Evolutionary conservation across 768 basidiomycete genomes (phyloP), one percentile per base, ranked within the genome.

Genomic region (Mycena epipterygia): DNA sequence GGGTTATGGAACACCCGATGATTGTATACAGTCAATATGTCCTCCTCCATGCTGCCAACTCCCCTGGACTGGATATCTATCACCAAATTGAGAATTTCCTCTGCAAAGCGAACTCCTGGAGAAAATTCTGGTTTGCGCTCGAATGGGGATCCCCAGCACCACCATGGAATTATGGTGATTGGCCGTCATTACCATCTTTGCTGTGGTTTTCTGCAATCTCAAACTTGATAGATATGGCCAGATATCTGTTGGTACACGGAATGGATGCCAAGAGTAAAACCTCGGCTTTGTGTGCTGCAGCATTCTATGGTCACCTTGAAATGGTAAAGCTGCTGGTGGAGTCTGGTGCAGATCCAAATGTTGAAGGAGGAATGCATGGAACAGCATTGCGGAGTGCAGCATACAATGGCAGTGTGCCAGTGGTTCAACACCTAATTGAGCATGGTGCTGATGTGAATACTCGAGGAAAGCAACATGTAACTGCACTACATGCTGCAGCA

Each of bases 121-220:
- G 37, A 14, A 37, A 19, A 16, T 42, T 58, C 37, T 58, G 57
- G 57, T n/a, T 17, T 13, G 21, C 21, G 29, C 29, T 29, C 25
- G 42, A 25, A 33, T 23, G 39, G 19, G 5, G 21, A 27, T 11
- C 23, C 35, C 55, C 30, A 5, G 55, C 23, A n/a, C 27, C 33
- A 21, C 55, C 55, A 25, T 56, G 55, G 55, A 56, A 56, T 23
- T 14, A n/a, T n/a, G n/a, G n/a, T n/a, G n/a, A n/a, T n/a, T n/a
- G n/a, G n/a, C n/a, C n/a, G n/a, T n/a, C n/a, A 39, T 37, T 35
- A n/a, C 55, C n/a, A 19, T 56, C 55, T n/a, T 5, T 56, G 21
- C 35, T 56, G 33, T 56, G 35, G 35, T 27, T 58, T 21, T 29
- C 41, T 8, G 57, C 57, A 13, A 25, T 41, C 21, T 16, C 33